These are phyloP conservation scores for Cucurbita moschata DNA, from an alignment of 306 rosid species.

Conservation along the genomic window DNA sequence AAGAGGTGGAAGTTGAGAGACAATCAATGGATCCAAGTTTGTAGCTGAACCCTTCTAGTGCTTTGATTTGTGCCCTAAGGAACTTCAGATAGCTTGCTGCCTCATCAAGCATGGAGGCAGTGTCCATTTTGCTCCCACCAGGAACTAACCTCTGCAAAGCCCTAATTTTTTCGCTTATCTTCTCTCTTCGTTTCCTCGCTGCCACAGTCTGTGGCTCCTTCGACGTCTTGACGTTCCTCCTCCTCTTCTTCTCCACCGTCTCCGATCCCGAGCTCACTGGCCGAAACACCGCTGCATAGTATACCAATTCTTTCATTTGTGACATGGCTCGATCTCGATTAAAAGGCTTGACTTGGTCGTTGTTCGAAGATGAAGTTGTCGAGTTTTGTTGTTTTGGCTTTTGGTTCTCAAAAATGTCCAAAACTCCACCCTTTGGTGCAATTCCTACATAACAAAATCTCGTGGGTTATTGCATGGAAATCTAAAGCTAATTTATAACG, in stretches of 20 bases:
- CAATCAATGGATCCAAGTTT: background rate
- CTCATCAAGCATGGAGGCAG: background rate
- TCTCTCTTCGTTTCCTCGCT: background rate
- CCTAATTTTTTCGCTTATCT: background rate
- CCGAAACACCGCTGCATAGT: background rate
- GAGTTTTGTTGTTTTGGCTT: background rate
- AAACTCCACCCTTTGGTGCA: background rate
- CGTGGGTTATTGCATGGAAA: background rate
- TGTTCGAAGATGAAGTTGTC: background rate
- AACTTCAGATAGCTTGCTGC: background rate
- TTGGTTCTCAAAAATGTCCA: background rate
- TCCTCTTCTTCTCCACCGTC: background rate
- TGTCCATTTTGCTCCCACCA: conserved; percentile 1
- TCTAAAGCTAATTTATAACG: background rate
- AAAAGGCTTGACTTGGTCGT: background rate
- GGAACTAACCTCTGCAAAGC: background rate
- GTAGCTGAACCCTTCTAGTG: background rate
- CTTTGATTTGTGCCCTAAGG: background rate
- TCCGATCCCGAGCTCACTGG: background rate
- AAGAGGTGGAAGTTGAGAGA: background rate
- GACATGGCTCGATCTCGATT: background rate
- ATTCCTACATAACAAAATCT: background rate
- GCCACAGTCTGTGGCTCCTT: background rate
- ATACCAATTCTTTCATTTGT: background rate
- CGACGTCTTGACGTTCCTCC: background rate